These are phyloP conservation scores for Termitomyces sp. DNA, from an alignment of 768 basidiomycete species.

Conservation along the genomic window DNA sequence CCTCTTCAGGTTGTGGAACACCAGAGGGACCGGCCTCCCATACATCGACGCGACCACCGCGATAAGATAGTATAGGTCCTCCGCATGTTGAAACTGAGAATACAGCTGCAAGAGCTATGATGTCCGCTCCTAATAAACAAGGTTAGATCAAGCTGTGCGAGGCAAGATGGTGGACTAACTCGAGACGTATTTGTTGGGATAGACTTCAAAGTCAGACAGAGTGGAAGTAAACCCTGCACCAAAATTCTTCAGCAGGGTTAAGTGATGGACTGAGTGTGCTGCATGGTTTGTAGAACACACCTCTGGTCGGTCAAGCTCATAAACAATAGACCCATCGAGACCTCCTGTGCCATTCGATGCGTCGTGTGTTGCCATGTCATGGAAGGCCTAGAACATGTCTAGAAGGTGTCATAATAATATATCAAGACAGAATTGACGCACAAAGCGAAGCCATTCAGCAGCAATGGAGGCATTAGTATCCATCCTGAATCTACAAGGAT, in stretches of 20 bases:
- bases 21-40: slow-evolving; percentile 33
- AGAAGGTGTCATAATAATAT: not conserved
- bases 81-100: slow-evolving; percentile 38
- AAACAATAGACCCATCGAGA: slow-evolving; percentile 47
- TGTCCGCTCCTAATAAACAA: slow-evolving; percentile 35
- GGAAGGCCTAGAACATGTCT: slow-evolving; percentile 35
- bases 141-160: not conserved
- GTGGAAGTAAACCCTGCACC: slow-evolving; percentile 44
- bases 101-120: slow-evolving; percentile 36
- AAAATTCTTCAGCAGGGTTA: slow-evolving; percentile 34
- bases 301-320: slow-evolving; percentile 39
- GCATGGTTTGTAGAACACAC: slow-evolving; percentile 21
- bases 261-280: not conserved
- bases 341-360: slow-evolving; percentile 43
- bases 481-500: slow-evolving; percentile 24
- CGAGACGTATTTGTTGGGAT: slow-evolving; percentile 41
- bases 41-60: slow-evolving; percentile 40
- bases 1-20: slow-evolving; percentile 41
- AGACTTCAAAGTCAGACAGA: slow-evolving; percentile 36
- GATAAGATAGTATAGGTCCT: slow-evolving; percentile 41
- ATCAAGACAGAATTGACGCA: slow-evolving; percentile 12
- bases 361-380: slow-evolving; percentile 48
- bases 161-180: slow-evolving; percentile 25
- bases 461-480: slow-evolving; percentile 29
- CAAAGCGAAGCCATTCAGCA: slow-evolving; percentile 39